Conservation (phyloP, 345 rosid genomes). For the Eucalyptus pauciflora region DNA sequence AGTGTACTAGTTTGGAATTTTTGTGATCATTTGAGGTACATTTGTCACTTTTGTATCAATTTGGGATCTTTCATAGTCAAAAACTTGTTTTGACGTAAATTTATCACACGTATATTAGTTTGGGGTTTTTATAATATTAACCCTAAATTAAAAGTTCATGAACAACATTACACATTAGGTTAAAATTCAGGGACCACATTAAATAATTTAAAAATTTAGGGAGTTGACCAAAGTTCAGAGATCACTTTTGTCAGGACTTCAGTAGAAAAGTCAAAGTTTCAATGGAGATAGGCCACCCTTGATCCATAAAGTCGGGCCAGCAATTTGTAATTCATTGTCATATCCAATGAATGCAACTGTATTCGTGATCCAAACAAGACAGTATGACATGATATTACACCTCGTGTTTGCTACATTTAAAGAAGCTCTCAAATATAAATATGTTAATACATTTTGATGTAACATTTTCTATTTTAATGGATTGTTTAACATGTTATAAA, state of each 20-base stretch:
- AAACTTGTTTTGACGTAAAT: too few species aligned
- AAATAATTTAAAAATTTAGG: too few species aligned
- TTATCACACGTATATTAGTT: fast-evolving
- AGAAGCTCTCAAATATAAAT: neutral
- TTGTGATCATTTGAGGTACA: too few species aligned
- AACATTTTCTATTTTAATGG: neutral
- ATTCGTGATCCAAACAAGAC: neutral
- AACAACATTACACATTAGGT: fast-evolving
- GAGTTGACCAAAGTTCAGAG: fast-evolving
- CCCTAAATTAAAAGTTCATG: too few species aligned
- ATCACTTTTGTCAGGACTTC: neutral
- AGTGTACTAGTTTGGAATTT: fast-evolving
- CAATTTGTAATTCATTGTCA: neutral
- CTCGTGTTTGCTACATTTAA: neutral
- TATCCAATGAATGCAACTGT: too few species aligned
- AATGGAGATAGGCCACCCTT: neutral
- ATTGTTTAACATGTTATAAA: neutral
- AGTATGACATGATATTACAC: neutral
- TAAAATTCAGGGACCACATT: fast-evolving
- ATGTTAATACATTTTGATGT: neutral
- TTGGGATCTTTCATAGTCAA: fast-evolving
- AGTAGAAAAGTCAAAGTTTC: neutral
- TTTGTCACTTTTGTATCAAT: fast-evolving
- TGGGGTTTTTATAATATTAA: too few species aligned
- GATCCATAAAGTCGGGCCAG: neutral